Evolutionary conservation across 257 asterid genomes (phyloP).

Genomic region (Anisodus tanguticus): DNA sequence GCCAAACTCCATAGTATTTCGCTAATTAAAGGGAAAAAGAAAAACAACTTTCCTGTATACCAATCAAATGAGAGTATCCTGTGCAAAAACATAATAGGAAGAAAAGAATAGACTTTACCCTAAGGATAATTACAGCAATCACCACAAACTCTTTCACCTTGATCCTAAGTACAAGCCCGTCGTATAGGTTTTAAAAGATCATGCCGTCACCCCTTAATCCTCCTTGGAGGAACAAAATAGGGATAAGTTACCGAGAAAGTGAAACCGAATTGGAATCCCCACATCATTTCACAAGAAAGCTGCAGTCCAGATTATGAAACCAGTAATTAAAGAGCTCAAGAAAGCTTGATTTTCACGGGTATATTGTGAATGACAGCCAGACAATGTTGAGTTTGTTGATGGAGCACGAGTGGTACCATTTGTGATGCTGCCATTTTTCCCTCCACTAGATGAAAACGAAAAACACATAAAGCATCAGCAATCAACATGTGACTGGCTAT

Average conservation of each 20-base stretch:
- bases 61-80: no score
- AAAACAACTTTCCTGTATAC: no score
- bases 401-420: slow-evolving; percentile 74
- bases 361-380: slow-evolving; percentile 53
- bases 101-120: slow-evolving; percentile 27
- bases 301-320: slow-evolving; percentile 46
- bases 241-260: slow-evolving; percentile 37
- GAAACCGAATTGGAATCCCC: slow-evolving; percentile 6
- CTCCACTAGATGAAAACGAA: slow-evolving; percentile 50
- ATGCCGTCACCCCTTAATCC: slow-evolving; percentile 44
- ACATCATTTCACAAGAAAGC: slow-evolving; percentile 40
- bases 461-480: slow-evolving; percentile 24
- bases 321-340: slow-evolving; percentile 35
- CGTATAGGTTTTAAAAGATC: neutral
- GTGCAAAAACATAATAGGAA: no score
- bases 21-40: no score
- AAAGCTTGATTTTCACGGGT: slow-evolving; percentile 28
- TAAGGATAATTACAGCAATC: slow-evolving; percentile 40
- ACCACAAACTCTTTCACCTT: no score
- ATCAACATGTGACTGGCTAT: no score
- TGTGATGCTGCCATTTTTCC: slow-evolving; percentile 64
- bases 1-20: no score
- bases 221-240: slow-evolving; percentile 58
- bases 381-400: slow-evolving; percentile 60
- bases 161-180: no score